phyloP scores from a whole-genome alignment of 805 yeast genomes.

The Teunomyces panamensis region DNA sequence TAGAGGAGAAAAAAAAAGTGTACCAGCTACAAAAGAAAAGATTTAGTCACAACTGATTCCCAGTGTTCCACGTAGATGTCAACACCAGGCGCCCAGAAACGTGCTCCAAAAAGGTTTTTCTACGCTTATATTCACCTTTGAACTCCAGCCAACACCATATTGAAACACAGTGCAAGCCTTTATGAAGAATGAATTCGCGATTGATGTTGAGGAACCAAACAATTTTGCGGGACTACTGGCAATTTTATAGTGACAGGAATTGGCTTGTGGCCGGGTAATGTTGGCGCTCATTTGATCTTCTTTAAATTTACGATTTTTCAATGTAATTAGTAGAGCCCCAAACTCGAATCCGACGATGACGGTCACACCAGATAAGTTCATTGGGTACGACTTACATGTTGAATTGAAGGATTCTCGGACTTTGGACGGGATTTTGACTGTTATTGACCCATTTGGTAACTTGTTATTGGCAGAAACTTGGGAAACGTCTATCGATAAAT shows the following conservation, averaged over 20 bases:
- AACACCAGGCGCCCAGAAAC: constrained; percentile 48
- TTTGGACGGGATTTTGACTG: constrained; percentile 38
- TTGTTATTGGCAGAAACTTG: constrained; percentile 32
- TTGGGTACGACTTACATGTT: constrained; percentile 30
- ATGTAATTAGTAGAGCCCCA: not conserved
- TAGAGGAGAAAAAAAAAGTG: not conserved
- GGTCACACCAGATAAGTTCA: constrained; percentile 20
- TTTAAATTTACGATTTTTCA: too few relatives aligned
- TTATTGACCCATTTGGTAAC: constrained; percentile 44
- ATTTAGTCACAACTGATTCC: constrained; percentile 47
- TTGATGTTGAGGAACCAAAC: constrained; percentile 30
- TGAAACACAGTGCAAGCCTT: constrained; percentile 13
- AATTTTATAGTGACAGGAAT: not conserved
- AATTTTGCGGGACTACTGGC: not conserved
- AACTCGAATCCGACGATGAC: not conserved
- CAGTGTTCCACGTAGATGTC: constrained; percentile 38
- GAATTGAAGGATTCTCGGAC: constrained; percentile 27
- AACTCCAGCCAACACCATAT: constrained; percentile 20
- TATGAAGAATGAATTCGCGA: constrained; percentile 35
- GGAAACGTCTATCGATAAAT: constrained; percentile 30
- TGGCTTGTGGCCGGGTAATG: constrained; percentile 1
- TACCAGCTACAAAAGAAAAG: not conserved
- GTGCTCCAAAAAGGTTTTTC: constrained; percentile 39
- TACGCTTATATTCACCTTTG: constrained; percentile 36
- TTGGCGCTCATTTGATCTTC: too few relatives aligned